Conservation (phyloP, 2,329 filamentous ascomycete species). For the Fusarium sterilihyphosum region DNA sequence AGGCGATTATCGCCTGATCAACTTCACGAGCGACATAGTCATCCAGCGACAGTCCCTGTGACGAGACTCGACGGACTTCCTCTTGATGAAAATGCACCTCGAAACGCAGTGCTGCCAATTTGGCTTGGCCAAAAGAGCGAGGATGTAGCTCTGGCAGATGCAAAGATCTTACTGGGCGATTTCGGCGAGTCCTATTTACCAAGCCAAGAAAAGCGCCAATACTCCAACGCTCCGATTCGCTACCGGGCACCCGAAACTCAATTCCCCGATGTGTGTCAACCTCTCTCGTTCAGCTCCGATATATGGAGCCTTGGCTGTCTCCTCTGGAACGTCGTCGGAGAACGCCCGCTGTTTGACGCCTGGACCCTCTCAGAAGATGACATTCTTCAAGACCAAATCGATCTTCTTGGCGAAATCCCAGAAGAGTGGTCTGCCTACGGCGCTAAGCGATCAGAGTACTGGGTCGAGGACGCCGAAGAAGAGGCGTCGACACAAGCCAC, state of each 20-base stretch:
- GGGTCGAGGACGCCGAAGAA: slow-evolving; percentile 19
- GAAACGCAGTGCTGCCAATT: slow-evolving; percentile 31
- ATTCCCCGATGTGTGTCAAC: slow-evolving; percentile 30
- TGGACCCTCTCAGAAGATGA: slow-evolving; percentile 31
- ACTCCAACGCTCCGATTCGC: slow-evolving; percentile 34
- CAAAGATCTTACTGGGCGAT: slow-evolving; percentile 33
- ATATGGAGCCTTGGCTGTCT: slow-evolving; percentile 38
- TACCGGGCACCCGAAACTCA: slow-evolving; percentile 34
- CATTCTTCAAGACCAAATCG: slow-evolving; percentile 30
- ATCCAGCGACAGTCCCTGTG: slow-evolving; percentile 28
- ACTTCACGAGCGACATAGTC: slow-evolving; percentile 24
- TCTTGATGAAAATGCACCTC: slow-evolving; percentile 29
- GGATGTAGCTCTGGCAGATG: slow-evolving; percentile 26
- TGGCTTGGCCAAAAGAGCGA: slow-evolving; percentile 37
- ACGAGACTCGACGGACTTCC: slow-evolving; percentile 35
- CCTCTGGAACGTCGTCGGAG: slow-evolving; percentile 34
- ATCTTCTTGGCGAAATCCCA: slow-evolving; percentile 34
- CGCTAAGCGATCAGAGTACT: slow-evolving; percentile 21
- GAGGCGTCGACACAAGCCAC: slow-evolving; percentile 3
- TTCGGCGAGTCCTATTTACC: slow-evolving; percentile 37
- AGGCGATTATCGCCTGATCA: slow-evolving; percentile 23
- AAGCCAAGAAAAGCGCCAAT: slow-evolving; percentile 16
- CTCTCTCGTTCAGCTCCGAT: slow-evolving; percentile 34
- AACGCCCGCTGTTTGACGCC: slow-evolving; percentile 37
- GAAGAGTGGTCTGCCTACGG: slow-evolving; percentile 32